Conservation (phyloP, 768 basidiomycete species). For the Brasilioporus rufonigricans region DNA sequence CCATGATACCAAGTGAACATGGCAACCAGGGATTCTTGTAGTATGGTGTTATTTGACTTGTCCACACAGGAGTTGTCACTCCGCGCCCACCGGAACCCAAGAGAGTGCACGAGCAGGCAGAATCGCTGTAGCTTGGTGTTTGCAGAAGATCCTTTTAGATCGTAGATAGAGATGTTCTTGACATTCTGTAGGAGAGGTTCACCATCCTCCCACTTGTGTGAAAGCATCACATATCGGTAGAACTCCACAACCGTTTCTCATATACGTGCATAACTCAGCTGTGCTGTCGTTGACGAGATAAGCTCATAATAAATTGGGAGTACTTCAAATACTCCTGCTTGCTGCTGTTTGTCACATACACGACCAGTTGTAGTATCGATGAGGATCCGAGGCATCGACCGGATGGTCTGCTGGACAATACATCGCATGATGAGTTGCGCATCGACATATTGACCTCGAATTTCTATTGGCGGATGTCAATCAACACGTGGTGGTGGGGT, state of each 20-base stretch:
- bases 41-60: background rate
- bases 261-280: background rate
- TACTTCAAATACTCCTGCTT: background rate
- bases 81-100: background rate
- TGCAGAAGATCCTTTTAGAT: background rate
- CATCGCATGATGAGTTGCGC: background rate
- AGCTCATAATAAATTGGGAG: background rate
- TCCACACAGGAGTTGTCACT: background rate
- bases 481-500: background rate
- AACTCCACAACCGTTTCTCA: background rate
- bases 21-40: constrained; percentile 7
- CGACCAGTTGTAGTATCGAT: background rate
- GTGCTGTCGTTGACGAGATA: background rate
- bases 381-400: background rate
- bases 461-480: background rate
- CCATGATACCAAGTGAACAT: constrained; percentile 17
- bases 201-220: background rate
- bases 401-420: background rate
- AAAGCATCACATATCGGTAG: constrained; percentile 7
- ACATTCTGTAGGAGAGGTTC: constrained; percentile 1
- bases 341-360: background rate
- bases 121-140: background rate
- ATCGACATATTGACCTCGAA: background rate
- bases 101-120: background rate
- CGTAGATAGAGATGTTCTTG: background rate